Conservation (phyloP, 2,329 filamentous ascomycete genomes). For the Aspergillus bombycis region DNA sequence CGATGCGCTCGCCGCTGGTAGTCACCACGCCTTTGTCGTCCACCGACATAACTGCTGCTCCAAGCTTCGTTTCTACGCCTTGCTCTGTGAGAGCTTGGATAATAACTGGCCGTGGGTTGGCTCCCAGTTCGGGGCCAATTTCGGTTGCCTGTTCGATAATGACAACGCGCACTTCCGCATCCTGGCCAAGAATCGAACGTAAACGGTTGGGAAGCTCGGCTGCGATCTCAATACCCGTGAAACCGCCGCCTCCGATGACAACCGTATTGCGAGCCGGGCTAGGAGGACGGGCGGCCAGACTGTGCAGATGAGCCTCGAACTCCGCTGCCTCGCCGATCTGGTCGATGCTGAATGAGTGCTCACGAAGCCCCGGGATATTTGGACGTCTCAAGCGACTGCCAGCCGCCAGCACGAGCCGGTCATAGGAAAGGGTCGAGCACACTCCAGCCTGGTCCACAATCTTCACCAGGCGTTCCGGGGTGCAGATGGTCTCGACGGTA, state of each 20-base stretch:
- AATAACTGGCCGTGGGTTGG: conserved; percentile 38
- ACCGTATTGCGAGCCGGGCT: conserved; percentile 37
- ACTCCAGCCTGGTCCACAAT: conserved; percentile 11
- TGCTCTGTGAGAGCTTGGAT: conserved; percentile 32
- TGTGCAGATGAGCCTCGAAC: conserved; percentile 34
- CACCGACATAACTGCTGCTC: conserved; percentile 28
- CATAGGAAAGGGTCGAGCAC: conserved; percentile 28
- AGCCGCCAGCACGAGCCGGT: conserved; percentile 42
- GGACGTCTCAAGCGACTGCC: conserved; percentile 40
- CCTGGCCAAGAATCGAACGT: neutral
- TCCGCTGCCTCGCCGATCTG: conserved; percentile 28
- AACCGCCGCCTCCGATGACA: conserved; percentile 38
- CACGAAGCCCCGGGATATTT: conserved; percentile 30
- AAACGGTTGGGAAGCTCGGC: conserved; percentile 33
- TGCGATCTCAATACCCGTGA: conserved; percentile 38
- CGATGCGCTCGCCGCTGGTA: conserved; percentile 37
- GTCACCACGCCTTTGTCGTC: conserved; percentile 29
- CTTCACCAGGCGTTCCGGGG: conserved; percentile 19
- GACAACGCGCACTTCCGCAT: conserved; percentile 19
- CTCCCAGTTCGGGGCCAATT: conserved; percentile 39
- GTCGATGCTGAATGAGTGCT: conserved; percentile 40
- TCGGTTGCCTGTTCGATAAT: conserved; percentile 33
- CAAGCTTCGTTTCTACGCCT: conserved; percentile 35
- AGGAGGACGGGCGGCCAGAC: conserved; percentile 24
- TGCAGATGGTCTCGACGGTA: conserved; percentile 14